Base-by-base conservation (phyloP, 345 rosid genomes). In the Dovyalis caffra region DNA sequence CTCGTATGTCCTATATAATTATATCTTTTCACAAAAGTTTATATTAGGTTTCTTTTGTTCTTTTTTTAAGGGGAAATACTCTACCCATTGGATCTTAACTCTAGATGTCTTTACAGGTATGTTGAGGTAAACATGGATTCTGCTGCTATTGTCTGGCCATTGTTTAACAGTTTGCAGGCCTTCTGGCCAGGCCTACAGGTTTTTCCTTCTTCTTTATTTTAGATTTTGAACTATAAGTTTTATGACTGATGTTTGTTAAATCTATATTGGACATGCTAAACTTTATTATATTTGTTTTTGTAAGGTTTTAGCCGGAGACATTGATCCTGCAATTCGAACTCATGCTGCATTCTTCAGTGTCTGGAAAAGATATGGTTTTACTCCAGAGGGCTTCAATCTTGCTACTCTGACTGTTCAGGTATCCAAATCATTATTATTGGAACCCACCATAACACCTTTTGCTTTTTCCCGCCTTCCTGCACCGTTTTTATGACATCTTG, bases 161-260 rank as follows among this genome's bases (percentile, higher is more conserved):
- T 95, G 62, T 95, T 95, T 73, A 95, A 93, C 83, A 95, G 99
- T 81, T 87, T 93, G 85, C 99, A 95, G 87, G 99, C 99, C 72
- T 95, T 95, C 85, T 95, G 99, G 99, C 99, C 99, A 0, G 98
- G 99, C 84, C 97, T 95, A 84, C 99, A 95, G 99, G 99, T 95
- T 61, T 29, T 45, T 65, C 57, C 28, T 40, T 56, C 70, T 7
- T 67, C 26, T 37, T 23, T 20, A 23, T 72, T 35, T 21, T 62
- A 1, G 53, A 60, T 32, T 37, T 51, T 61, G 32, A 63, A 67
- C 74, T 62, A 47, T 31, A 64, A 21, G 45, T 60, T 3, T 60
- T 53, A 35, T 69, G 5, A 57, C 28, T 67, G 32, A 34, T 20
- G 20, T 56, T 64, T 61, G 1, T 38, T 69, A 34, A 34, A 73